Evolutionary conservation across 331 rosid genomes (phyloP), one percentile per base, ranked within the genome.

Genomic region (Malus hybrid): DNA sequence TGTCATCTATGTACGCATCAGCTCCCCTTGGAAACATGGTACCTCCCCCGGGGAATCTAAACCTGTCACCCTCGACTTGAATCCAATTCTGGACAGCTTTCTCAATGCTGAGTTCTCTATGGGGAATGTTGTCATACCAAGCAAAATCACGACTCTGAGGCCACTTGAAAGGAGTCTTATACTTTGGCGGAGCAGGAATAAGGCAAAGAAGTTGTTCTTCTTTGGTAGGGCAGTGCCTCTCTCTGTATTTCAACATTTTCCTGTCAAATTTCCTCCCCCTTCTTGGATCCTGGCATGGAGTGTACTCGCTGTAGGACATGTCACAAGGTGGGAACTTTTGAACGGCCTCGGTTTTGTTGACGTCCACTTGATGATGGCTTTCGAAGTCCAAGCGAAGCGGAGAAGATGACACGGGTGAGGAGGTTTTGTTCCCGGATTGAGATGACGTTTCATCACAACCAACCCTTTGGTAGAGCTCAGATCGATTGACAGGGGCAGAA

Each of bases 1-100:
- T 91, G 62, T 88, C 96, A 82, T 94, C 97, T 26, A 94, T 94
- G 30, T 94, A 94, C 0, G 97, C 92, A 78, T 91, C 96, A 20
- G 98, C 98, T 14, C 98, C 98, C 8, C 90, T 91, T 0, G 98
- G 97, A 82, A 94, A 94, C 97, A 90, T 90, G 12, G 98, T 94
- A 26, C 98, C 98, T 65, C 98, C 98, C 7, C 98, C 98, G 7
- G 98, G 98, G 75, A 94, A 94, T 79, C 93, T 83, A 74, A 94
- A 94, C 10, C 88, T 62, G 46, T 91, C 91, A 68, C 97, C 97
- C 75, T 91, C 97, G 30, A 94, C 95, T 71, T 87, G 98, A 84
- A 94, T 90, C 98, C 98, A 94, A 33, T 94, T 94, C 75, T 94
- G 98, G 64, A 90, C 52, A 36, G 97, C 98, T 79, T 94, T 94